Percentiles rank a stretch among this genome's conserved stretches.
These are phyloP conservation scores for Flaveria sonorensis DNA, from an alignment of 129 eudicot genomes.

Conservation along the genomic window DNA sequence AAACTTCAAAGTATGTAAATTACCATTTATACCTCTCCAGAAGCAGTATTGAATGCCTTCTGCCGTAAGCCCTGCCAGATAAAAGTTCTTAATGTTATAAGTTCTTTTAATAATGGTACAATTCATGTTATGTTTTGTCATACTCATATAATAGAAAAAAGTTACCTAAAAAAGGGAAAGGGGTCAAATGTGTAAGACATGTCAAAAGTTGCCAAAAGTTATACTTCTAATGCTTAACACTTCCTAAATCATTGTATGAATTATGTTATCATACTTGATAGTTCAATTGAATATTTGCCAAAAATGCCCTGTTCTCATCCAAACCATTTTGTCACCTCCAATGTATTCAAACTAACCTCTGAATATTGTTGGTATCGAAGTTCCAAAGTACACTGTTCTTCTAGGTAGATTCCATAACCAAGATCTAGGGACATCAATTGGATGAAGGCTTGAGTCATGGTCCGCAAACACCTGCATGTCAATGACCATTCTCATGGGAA, in stretches of 20 bases:
- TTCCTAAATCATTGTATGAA: not conserved
- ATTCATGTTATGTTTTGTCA: not conserved
- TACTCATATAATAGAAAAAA: not conserved
- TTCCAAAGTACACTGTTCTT: constrained; percentile 89
- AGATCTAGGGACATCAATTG: constrained; percentile 74
- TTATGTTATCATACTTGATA: not conserved
- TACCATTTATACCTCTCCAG: constrained; percentile 70
- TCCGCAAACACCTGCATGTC: constrained; percentile 84
- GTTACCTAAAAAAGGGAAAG: not conserved
- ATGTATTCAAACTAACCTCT: constrained; percentile 53
- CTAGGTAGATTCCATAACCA: constrained; percentile 85
- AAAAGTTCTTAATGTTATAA: constrained; percentile 6
- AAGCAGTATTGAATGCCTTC: constrained; percentile 83
- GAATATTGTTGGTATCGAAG: constrained; percentile 74
- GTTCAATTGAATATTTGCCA: not conserved
- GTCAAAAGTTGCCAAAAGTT: not conserved
- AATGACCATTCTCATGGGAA: constrained; percentile 1
- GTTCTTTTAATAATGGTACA: not conserved
- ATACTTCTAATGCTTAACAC: not conserved
- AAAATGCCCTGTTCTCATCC: not conserved
- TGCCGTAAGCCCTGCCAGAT: constrained; percentile 57
- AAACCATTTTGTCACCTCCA: not conserved
- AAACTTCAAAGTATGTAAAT: constrained; percentile 17
- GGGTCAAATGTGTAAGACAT: not conserved
- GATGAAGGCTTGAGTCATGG: constrained; percentile 78